Base-by-base conservation (phyloP, 139 green algal species). In the Chlorella vulgaris region DNA sequence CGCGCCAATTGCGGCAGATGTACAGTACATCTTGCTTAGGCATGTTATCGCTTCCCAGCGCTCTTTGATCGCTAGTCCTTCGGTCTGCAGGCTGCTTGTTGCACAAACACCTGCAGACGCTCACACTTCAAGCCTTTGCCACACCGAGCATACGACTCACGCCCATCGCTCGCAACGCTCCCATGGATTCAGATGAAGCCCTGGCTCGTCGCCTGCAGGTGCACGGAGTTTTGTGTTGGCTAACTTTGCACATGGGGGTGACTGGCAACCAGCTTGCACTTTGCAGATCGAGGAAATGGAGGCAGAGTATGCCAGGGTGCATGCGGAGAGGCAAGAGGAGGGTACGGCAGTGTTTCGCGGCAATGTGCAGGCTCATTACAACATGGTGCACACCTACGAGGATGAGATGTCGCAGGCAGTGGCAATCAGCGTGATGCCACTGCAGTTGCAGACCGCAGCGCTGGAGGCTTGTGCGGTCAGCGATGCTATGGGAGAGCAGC, bases 381-480 rank as follows among this genome's bases (percentile, higher is more conserved):
- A 13, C 50, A 81, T 78, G 31, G 67, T 89, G 58, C 83, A 89
- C 60, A 62, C 7, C 1, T 91, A 88, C 31, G 86, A 91, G 65
- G 86, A 88, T 36, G 83, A 89, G 42, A 21, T 85, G 40, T n/a
- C 86, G 38, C 82, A 91, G 66, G 88, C 86, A 2, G 69, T 83
- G 33, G 89, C 91, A 3, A 80, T 89, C 6, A 88, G 79, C 18
- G 24, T 91, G 0, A 92, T 95, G 73, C 88, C 89, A 1, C 50
- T 94, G 18, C 29, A 65, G 29, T 36, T 91, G 39, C 28, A 51
- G 1, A 76, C 28, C 13, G 78, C 71, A 7, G 88, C 88, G 0
- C 51, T 35, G 24, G 87, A 87, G 65, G 83, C 60, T 13, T 58
- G 71, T 31, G 68, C 39, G 4, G 60, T 88, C 1, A 88, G 83